A percentile compares a stretch with the other conserved stretches of the same genome.
Conservation (phyloP, 2,329 filamentous ascomycete species). For the Fusarium begoniae region DNA sequence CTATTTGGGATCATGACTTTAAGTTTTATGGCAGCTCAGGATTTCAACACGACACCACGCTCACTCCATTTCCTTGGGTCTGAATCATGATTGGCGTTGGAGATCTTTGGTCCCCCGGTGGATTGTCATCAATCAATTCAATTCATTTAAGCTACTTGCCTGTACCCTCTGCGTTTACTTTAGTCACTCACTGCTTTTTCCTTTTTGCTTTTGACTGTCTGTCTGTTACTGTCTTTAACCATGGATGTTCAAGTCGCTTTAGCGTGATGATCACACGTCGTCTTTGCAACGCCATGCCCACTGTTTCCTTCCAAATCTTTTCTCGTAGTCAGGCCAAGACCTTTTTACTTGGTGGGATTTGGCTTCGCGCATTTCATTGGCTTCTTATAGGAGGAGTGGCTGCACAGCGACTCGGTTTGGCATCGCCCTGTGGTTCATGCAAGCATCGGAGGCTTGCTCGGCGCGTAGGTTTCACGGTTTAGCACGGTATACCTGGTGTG, state of each 20-base stretch:
- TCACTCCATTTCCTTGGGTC: constrained; percentile 48
- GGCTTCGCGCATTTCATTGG: constrained; percentile 3
- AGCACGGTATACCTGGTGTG: constrained; percentile 15
- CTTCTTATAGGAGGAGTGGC: constrained; percentile 3
- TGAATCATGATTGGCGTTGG: constrained; percentile 55
- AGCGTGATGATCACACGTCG: constrained; percentile 34
- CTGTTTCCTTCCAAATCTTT: constrained; percentile 25
- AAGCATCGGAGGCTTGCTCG: constrained; percentile 7
- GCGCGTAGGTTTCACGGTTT: constrained; percentile 20
- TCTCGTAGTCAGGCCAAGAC: constrained; percentile 25
- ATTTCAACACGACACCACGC: constrained; percentile 45
- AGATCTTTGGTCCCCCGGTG: constrained; percentile 50
- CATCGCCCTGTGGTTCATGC: not conserved
- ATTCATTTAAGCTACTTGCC: constrained; percentile 46
- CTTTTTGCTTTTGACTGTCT: constrained; percentile 38
- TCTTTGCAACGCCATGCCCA: constrained; percentile 14
- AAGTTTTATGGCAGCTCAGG: constrained; percentile 46
- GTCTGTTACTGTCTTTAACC: constrained; percentile 28
- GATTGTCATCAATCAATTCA: constrained; percentile 51
- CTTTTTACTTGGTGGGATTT: constrained; percentile 1
- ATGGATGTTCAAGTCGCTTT: constrained; percentile 20
- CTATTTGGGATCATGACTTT: constrained; percentile 41
- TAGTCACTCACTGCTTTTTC: constrained; percentile 39
- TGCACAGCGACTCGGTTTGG: constrained; percentile 2
- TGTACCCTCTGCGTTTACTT: constrained; percentile 39